phyloP scores from a whole-genome alignment of 176 grass and related monocot genomes.

The Aegilops longissima region DNA sequence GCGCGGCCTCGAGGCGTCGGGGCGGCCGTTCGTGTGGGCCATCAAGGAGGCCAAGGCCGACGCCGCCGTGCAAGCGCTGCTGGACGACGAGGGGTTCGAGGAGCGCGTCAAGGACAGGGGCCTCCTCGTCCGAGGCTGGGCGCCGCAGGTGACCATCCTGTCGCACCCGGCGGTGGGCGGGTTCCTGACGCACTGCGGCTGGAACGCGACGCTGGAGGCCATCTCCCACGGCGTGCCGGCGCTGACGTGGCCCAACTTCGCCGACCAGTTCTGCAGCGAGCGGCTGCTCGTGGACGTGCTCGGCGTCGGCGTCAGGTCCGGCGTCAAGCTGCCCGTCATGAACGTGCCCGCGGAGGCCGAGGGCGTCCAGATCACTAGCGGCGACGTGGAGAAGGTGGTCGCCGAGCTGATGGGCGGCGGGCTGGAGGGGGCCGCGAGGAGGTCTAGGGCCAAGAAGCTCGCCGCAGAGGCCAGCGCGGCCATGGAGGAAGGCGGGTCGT shows the following conservation, averaged over 20 bases:
- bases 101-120: background rate
- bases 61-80: slow-evolving; percentile 1
- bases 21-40: slow-evolving; percentile 10
- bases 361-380: background rate
- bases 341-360: background rate
- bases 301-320: background rate
- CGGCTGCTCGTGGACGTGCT: slow-evolving; percentile 8
- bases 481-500: slow-evolving; percentile 13
- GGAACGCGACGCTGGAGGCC: slow-evolving; percentile 72
- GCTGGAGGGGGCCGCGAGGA: background rate
- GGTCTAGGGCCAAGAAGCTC: background rate
- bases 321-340: background rate
- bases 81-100: background rate
- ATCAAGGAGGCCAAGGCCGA: slow-evolving; percentile 16
- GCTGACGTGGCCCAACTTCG: slow-evolving; percentile 4
- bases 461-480: background rate
- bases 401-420: background rate
- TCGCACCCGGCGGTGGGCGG: slow-evolving; percentile 58
- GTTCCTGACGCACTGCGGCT: slow-evolving; percentile 84
- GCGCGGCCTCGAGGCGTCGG: slow-evolving; percentile 11
- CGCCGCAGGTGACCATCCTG: slow-evolving; percentile 32
- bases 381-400: background rate
- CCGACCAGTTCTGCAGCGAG: slow-evolving; percentile 13
- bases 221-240: slow-evolving; percentile 14
- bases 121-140: slow-evolving; percentile 12